A percentile compares a stretch with the other conserved stretches of the same genome.
These are phyloP conservation scores for Phytophthora megakarya DNA, from an alignment of 352 stramenopile species.

Conservation along the genomic window DNA sequence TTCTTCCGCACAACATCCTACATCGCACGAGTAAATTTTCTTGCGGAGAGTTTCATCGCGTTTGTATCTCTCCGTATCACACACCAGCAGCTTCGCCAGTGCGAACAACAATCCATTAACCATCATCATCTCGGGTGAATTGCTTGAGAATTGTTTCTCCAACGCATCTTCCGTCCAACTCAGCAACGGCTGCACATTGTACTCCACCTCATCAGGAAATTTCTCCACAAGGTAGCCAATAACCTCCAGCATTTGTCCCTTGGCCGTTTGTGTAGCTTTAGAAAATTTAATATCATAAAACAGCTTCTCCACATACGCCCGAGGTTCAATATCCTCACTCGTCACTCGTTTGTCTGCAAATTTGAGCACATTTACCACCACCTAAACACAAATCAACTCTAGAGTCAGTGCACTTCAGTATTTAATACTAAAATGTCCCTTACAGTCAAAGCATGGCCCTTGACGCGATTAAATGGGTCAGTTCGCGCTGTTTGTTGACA, in stretches of 20 bases:
- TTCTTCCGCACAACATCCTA: not conserved
- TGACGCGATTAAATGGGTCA: conserved; percentile 74
- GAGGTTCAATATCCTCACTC: conserved; percentile 56
- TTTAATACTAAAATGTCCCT: not conserved
- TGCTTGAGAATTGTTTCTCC: conserved; percentile 76
- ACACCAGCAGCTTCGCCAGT: conserved; percentile 55
- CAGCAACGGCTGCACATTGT: conserved; percentile 40
- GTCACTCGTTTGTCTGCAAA: conserved; percentile 36
- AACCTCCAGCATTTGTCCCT: conserved; percentile 69
- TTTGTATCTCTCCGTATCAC: conserved; percentile 58
- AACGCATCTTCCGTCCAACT: conserved; percentile 73
- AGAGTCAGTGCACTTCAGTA: conserved; percentile 3
- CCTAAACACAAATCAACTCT: conserved; percentile 26
- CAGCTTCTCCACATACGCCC: conserved; percentile 66
- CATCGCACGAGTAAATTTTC: conserved; percentile 71
- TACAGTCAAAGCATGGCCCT: conserved; percentile 46
- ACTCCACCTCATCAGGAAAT: conserved; percentile 47
- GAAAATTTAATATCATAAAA: conserved; percentile 81
- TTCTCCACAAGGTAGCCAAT: conserved; percentile 63
- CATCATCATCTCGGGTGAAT: conserved; percentile 73
- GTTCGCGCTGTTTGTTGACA: conserved; percentile 61
- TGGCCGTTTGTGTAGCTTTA: conserved; percentile 70
- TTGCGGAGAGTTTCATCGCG: conserved; percentile 42
- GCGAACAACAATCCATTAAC: conserved; percentile 72
- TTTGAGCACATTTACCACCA: conserved; percentile 68